Evolutionary conservation across 805 yeast genomes (phyloP), one percentile per base, ranked within the genome.

Genomic region (Yarrowia osloensis): DNA sequence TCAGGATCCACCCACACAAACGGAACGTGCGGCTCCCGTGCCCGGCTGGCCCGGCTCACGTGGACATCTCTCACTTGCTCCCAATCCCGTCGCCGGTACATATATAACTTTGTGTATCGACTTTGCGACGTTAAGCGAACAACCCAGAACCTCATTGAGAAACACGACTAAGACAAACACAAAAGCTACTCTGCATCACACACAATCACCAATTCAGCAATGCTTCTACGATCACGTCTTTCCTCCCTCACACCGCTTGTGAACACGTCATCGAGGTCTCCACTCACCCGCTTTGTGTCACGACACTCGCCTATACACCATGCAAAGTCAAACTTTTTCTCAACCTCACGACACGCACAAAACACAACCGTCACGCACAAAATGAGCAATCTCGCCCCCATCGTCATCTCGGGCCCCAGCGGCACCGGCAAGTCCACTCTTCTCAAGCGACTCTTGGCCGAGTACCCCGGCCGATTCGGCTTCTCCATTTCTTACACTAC

Each of bases 401-500:
- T 95, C 71, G 98, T 95, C 70, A 84, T 95, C 70, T 92, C 97
- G 47, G 99, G 99, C 71, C 99, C 99, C 67, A 91, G 97, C 63
- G 82, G 94, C 49, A 84, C 98, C 42, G 99, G 99, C 70, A 95
- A 95, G 79, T 91, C 98, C 71, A 95, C 99, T 13, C 82, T 95
- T 67, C 82, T 95, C 76, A 92, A 95, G 80, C 89, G 88, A 77
- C 82, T 95, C 71, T 90, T 95, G 75, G 92, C 89, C 55, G 98
- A 94, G 77, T 92, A 77, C 78, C 99, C 99, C 69, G 87, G 84
- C 72, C 85, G 82, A 69, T 95, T 95, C 79, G 99, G 98, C 3
- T 95, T 95, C 78, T 90, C 97, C 61, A 91, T 95, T 44, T 92
- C 98, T 46, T 86, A 91, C 79, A 91, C 99, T 67, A 95, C 99